phyloP scores from a whole-genome alignment of 345 rosid species.

The Eucalyptus tenuipes region DNA sequence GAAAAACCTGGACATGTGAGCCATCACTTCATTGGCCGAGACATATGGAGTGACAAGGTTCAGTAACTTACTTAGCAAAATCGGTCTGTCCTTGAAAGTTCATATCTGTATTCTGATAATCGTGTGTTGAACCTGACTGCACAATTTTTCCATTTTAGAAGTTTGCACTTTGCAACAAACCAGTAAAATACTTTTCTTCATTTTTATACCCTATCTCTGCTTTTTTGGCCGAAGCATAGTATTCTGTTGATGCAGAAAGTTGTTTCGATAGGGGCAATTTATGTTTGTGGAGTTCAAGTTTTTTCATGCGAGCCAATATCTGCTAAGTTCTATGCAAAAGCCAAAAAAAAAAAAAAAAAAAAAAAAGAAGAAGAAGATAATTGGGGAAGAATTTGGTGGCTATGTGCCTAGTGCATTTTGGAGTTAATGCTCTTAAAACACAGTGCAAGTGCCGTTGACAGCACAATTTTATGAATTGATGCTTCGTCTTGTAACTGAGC shows the following conservation, averaged over 20 bases:
- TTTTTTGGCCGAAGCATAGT: neutral
- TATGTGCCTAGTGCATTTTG: neutral
- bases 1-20: slow-evolving; percentile 47
- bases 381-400: neutral
- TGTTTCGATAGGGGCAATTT: neutral
- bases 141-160: neutral
- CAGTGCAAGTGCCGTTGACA: neutral
- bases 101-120: neutral
- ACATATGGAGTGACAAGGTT: slow-evolving; percentile 22
- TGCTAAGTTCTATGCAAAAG: neutral
- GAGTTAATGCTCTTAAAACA: neutral
- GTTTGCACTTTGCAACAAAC: neutral
- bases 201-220: neutral
- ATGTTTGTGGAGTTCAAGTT: neutral
- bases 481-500: neutral
- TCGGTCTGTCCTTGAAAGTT: neutral
- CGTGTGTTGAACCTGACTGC: neutral
- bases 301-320: neutral
- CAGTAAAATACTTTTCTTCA: neutral
- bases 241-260: neutral
- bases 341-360: neutral
- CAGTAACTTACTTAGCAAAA: neutral
- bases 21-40: slow-evolving; percentile 18
- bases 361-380: no score
- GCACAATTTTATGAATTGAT: neutral